Evolutionary conservation across 2,329 filamentous ascomycete species (phyloP), one percentile per base, ranked within the genome.

Genomic region (Pochonia chlamydosporia): DNA sequence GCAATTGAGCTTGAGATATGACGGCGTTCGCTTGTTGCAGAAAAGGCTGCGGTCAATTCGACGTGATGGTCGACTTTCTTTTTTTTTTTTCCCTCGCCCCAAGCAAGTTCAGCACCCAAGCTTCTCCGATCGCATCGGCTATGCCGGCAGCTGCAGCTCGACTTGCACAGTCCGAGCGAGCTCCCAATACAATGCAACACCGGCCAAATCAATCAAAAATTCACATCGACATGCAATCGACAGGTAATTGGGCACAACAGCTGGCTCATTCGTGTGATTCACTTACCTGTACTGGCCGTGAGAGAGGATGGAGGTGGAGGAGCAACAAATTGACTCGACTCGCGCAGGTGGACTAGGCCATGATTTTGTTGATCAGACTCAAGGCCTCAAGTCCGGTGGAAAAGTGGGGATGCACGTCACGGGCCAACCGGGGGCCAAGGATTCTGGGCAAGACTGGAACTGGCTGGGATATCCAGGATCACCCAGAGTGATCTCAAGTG

Each of bases 361-460:
- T 49, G 54, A 53, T 58, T 59, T 58, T 57, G 56, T 58, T 52
- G 48, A 54, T 49, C 49, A 52, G 45, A 43, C 31, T 44, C 40
- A 41, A 51, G 53, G 49, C 48, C 30, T 44, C 18, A 31, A 44
- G 37, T 30, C 46, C 43, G 45, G 41, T 42, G 28, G 30, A 54
- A 51, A 47, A 54, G 50, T 43, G 49, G 52, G 47, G 48, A 37
- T 43, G 41, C 49, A 53, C 50, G 50, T 54, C 51, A 53, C 55
- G 54, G 53, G 46, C 56, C 53, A 56, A 33, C 46, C 21, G 36
- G 43, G 23, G 31, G 7, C 16, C 31, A 14, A 26, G 31, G 49
- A 39, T 24, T n/a, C 33, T 18, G 31, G 31, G 33, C 7, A 8
- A 16, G 11, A 36, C 33, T 36, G 33, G 33, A 20, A 36, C n/a